Base-by-base conservation (phyloP, 805 yeast genomes). In the Suhomyces sp. region DNA sequence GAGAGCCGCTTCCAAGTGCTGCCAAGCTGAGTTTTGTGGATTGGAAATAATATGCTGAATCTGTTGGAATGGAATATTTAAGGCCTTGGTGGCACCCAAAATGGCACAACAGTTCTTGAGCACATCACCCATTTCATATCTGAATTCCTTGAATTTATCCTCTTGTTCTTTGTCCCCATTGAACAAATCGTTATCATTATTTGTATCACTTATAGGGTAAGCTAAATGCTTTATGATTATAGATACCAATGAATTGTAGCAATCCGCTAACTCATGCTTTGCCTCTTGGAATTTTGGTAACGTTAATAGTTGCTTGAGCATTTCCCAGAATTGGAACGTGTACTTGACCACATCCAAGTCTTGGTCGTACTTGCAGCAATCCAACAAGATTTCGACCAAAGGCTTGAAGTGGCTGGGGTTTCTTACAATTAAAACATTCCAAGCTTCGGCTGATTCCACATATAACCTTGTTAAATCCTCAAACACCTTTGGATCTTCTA, bases 61-160 rank as follows among this genome's bases (percentile, higher is more conserved):
- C 60, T 78, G 81, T 35, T 73, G 71, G 60, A 84, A 87, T 17
- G 97, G 96, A 50, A 88, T 85, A 22, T 72, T 68, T 35, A 94
- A 74, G 0, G 97, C 90, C 41, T 70, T 74, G 8, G 81, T 71
- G 2, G 96, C 78, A 1, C 98, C 98, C 44, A 90, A 84, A 3
- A 94, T 93, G 1, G 89, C 88, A 60, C 97, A 89, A 73, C 98
- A 91, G 66, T 91, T 96, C 65, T 96, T 96, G 56, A 94, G 73
- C n/a, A 93, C 97, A 67, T 94, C 98, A 38, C 98, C 98, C 88
- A 94, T 89, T 52, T 90, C 97, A 70, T 94, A 94, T 63, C 99
- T 80, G 71, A 93, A 94, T 54, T 90, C 96, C 63, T 89, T 85
- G 68, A 94, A 94, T 68, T 90, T 89, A 65, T 96, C 99, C 65